phyloP scores from a whole-genome alignment of 495 filamentous ascomycete species.

The Penicilliopsis zonata region DNA sequence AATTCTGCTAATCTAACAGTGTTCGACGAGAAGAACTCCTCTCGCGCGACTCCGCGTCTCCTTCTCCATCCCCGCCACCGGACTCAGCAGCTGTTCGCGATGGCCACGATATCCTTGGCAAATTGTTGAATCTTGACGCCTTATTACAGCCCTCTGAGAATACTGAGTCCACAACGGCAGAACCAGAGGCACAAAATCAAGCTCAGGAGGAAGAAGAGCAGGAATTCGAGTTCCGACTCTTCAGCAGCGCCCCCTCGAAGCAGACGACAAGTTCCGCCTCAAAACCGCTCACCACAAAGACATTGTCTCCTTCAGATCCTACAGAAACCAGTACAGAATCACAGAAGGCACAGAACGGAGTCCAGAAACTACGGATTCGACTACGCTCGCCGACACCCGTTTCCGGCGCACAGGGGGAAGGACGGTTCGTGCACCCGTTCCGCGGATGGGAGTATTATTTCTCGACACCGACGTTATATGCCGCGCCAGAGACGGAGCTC shows the following conservation, averaged over 20 bases:
- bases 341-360: conserved; percentile 3
- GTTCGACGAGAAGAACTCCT: conserved; percentile 32
- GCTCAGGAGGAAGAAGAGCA: conserved; percentile 28
- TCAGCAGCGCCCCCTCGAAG: conserved; percentile 23
- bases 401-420: conserved; percentile 14
- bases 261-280: conserved; percentile 2
- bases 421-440: conserved; percentile 28
- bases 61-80: conserved; percentile 20
- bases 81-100: conserved; percentile 17
- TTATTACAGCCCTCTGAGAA: conserved; percentile 6
- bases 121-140: conserved; percentile 26
- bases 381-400: conserved; percentile 28
- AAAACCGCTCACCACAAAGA: not conserved
- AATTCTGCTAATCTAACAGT: conserved; percentile 7
- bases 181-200: not conserved
- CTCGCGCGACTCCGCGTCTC: conserved; percentile 19
- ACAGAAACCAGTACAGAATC: not conserved
- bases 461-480: conserved; percentile 18
- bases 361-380: conserved; percentile 30
- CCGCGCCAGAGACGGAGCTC: conserved; percentile 3
- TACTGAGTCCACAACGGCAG: conserved; percentile 1
- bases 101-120: conserved; percentile 24
- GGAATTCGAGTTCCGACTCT: conserved; percentile 36
- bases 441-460: conserved; percentile 36
- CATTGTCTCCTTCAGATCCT: too few species aligned